These are phyloP conservation scores for Thermochaetoides thermophila DNA, from an alignment of 495 filamentous ascomycete species.

Conservation along the genomic window DNA sequence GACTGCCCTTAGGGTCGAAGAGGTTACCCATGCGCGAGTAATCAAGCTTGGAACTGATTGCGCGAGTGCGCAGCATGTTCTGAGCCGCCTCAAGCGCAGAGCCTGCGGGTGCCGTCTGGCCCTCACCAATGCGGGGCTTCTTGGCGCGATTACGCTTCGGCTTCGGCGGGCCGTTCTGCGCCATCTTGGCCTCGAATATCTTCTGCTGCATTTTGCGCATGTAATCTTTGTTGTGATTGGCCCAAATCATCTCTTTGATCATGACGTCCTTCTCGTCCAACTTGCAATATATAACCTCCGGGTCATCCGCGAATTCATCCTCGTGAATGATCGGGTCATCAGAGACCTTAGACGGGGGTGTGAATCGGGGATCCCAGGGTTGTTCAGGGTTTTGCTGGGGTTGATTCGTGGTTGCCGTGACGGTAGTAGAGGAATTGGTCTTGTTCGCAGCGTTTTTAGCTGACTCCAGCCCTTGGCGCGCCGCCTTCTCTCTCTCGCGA, in stretches of 20 bases:
- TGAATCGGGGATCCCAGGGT: not conserved
- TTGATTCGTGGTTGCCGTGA: not conserved
- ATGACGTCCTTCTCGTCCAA: conserved; percentile 53
- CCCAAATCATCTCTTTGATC: conserved; percentile 81
- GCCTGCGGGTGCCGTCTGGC: conserved; percentile 37
- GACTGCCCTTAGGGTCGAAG: conserved; percentile 28
- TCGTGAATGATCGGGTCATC: conserved; percentile 48
- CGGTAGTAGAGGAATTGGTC: not conserved
- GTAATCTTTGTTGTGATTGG: conserved; percentile 85
- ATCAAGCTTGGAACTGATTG: conserved; percentile 70
- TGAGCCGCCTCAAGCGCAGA: conserved; percentile 59
- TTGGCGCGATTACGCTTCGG: conserved; percentile 33
- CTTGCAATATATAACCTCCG: conserved; percentile 65
- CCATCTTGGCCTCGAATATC: conserved; percentile 48
- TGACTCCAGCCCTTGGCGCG: too few relatives aligned
- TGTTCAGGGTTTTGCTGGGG: not conserved
- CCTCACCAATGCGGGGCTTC: conserved; percentile 43
- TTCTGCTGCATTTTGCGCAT: conserved; percentile 70
- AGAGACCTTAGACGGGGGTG: conserved; percentile 8
- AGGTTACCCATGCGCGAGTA: conserved; percentile 50
- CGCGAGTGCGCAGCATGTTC: conserved; percentile 56
- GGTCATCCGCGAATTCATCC: conserved; percentile 72
- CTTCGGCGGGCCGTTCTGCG: conserved; percentile 37
- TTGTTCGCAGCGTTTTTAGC: too few relatives aligned
- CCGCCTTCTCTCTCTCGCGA: conserved; percentile 10